phyloP scores from a whole-genome alignment of 352 stramenopile species.

The Phytophthora vignae region DNA sequence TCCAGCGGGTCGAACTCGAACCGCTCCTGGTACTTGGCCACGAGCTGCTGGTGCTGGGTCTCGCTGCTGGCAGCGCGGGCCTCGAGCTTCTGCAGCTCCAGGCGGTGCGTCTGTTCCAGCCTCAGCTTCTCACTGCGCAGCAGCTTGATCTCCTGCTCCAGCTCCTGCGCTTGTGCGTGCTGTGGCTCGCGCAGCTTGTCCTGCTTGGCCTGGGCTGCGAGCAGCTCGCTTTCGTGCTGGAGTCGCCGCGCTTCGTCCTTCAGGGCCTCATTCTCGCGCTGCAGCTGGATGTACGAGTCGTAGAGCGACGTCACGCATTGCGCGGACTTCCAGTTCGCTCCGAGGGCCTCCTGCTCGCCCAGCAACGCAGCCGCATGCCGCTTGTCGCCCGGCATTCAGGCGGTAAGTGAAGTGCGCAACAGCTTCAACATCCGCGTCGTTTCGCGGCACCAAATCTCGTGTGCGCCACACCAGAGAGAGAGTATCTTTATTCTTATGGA shows the following conservation, averaged over 20 bases:
- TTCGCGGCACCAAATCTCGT: background rate
- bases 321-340: slow-evolving; percentile 73
- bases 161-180: slow-evolving; percentile 28
- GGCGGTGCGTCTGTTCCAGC: slow-evolving; percentile 45
- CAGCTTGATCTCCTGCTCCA: slow-evolving; percentile 59
- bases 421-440: slow-evolving; percentile 20
- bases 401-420: slow-evolving; percentile 14
- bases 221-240: slow-evolving; percentile 21
- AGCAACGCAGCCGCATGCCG: slow-evolving; percentile 14
- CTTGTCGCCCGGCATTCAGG: slow-evolving; percentile 30
- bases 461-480: background rate
- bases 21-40: slow-evolving; percentile 60
- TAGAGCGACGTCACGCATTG: slow-evolving; percentile 82
- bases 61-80: slow-evolving; percentile 36
- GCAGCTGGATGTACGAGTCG: slow-evolving; percentile 72
- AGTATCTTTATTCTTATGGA: no score
- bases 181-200: slow-evolving; percentile 22
- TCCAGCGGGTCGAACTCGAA: slow-evolving; percentile 66
- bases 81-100: slow-evolving; percentile 50
- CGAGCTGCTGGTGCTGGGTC: slow-evolving; percentile 43
- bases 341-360: slow-evolving; percentile 33
- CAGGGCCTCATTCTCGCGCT: slow-evolving; percentile 56
- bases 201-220: slow-evolving; percentile 10
- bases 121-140: slow-evolving; percentile 59
- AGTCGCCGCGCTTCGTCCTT: slow-evolving; percentile 20